A percentile compares a stretch with the other conserved stretches of the same genome.
These are phyloP conservation scores for Sinapis alba DNA, from an alignment of 441 rosid species.

Conservation along the genomic window DNA sequence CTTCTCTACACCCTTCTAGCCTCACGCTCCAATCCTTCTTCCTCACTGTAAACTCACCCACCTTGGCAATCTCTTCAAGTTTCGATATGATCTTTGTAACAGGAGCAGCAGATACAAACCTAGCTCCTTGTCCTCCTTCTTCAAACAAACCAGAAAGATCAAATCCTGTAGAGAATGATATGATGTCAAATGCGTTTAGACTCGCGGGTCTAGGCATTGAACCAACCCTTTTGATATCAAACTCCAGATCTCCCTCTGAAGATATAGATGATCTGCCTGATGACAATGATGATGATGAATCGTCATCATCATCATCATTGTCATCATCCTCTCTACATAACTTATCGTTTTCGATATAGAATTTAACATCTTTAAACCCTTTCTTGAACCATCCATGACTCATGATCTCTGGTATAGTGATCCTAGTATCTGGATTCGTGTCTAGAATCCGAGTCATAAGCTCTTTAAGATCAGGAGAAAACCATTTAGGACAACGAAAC, in stretches of 20 bases:
- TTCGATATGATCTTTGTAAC: constrained; percentile 69
- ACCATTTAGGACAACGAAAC: constrained; percentile 83
- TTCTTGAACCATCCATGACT: constrained; percentile 77
- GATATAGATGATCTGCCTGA: constrained; percentile 35
- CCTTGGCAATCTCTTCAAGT: constrained; percentile 77
- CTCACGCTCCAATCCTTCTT: constrained; percentile 85
- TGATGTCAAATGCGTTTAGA: constrained; percentile 82
- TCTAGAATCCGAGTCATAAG: constrained; percentile 66
- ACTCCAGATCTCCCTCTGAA: constrained; percentile 35
- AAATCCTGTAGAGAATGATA: constrained; percentile 74
- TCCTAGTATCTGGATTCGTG: constrained; percentile 71
- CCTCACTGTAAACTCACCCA: constrained; percentile 76
- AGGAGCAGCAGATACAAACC: constrained; percentile 82
- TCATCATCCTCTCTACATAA: constrained; percentile 26
- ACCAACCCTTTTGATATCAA: constrained; percentile 26
- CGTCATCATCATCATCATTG: constrained; percentile 12
- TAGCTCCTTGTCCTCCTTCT: constrained; percentile 71
- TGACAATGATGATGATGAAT: constrained; percentile 22
- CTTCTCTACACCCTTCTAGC: constrained; percentile 78
- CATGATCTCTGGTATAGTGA: constrained; percentile 70
- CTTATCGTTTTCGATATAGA: constrained; percentile 47
- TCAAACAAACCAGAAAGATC: constrained; percentile 70
- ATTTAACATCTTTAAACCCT: constrained; percentile 47
- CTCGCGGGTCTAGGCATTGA: constrained; percentile 32
- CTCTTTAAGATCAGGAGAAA: constrained; percentile 66